Base-by-base conservation (phyloP, 805 yeast species). In the Ogataea wickerhamii region DNA sequence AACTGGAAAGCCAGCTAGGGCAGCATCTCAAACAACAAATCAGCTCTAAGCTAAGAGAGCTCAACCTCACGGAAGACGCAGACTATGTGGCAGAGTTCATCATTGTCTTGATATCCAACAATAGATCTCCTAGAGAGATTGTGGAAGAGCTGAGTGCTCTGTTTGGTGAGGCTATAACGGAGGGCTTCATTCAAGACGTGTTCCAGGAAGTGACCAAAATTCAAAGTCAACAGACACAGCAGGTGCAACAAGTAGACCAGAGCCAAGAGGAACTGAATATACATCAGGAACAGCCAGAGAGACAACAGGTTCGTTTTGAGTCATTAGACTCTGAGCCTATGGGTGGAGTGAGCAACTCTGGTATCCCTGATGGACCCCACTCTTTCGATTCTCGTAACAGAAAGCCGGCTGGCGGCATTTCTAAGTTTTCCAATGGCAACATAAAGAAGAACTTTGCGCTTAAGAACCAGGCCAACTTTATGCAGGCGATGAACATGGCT, bases 21-120 rank as follows among this genome's bases (percentile, higher is more conserved):
- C 57, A 66, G 41, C 70, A 68, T 41, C 50, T 74, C 34, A 73
- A 73, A 49, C 57, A 59, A 17, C 64, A 62, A 28, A 66, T 75
- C 6, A 65, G 71, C 13, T 58, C 59, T 34, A 68, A 66, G 50
- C 57, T 73, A 22, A 53, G 53, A 14, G 61, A 64, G 30, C 44
- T 72, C 18, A 68, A 67, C 41, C 62, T 73, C 43, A 62, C 61
- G 8, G 80, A 75, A 38, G 81, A 76, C 50, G 68, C 73, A 18
- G 67, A 63, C 31, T 82, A 80, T 49, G 79, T 81, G 28, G 85
- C 93, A 11, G 93, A 84, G 58, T 84, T 75, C 53, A 77, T 84
- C 40, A 71, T 79, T n/a, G 72, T 82, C 30, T 66, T 84, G 58
- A 80, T 84, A 44, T 79, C 81, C 11, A 82, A 81, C 48, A 79